phyloP scores from a whole-genome alignment of 345 rosid genomes.

The Eucalyptus camaldulensis region DNA sequence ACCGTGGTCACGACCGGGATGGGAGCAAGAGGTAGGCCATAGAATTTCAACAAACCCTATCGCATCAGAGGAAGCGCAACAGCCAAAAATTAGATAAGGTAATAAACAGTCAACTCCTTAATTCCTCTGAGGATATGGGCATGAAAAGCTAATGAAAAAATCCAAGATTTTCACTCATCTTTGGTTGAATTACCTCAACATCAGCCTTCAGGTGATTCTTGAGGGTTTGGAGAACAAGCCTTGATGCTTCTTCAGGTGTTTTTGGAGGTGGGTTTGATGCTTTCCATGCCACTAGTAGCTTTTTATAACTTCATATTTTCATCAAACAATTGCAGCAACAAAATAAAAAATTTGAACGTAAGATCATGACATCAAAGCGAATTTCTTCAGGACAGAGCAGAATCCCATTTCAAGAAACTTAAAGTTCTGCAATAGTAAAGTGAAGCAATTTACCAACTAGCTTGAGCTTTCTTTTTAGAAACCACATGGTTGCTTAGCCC shows the following conservation, averaged over 20 bases:
- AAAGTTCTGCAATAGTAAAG: not conserved
- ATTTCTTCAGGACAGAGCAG: not conserved
- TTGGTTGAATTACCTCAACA: slow-evolving; percentile 50
- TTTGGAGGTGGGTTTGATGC: slow-evolving; percentile 60
- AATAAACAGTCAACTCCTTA: not conserved
- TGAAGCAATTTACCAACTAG: slow-evolving; percentile 49
- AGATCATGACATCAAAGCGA: not conserved
- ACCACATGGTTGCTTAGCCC: slow-evolving; percentile 51
- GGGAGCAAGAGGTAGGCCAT: slow-evolving; percentile 62
- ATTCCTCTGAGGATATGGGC: not conserved
- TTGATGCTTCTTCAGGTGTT: slow-evolving; percentile 60
- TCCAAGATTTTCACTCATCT: not conserved
- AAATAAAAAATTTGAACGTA: not conserved
- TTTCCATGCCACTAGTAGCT: slow-evolving; percentile 73
- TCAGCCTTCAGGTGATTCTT: slow-evolving; percentile 58
- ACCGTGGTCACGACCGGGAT: slow-evolving; percentile 10
- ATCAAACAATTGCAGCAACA: not conserved
- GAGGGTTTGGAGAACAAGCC: slow-evolving; percentile 46
- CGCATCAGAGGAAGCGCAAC: not conserved
- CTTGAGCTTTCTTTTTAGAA: slow-evolving; percentile 83
- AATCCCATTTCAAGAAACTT: not conserved
- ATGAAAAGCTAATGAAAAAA: not conserved
- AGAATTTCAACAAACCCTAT: slow-evolving; percentile 74
- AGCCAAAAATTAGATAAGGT: not conserved
- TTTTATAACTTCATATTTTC: slow-evolving; percentile 54